Evolutionary conservation across 139 green algal species (phyloP), one percentile per base, ranked within the genome.

Genomic region (Auxenochlorella protothecoides): DNA sequence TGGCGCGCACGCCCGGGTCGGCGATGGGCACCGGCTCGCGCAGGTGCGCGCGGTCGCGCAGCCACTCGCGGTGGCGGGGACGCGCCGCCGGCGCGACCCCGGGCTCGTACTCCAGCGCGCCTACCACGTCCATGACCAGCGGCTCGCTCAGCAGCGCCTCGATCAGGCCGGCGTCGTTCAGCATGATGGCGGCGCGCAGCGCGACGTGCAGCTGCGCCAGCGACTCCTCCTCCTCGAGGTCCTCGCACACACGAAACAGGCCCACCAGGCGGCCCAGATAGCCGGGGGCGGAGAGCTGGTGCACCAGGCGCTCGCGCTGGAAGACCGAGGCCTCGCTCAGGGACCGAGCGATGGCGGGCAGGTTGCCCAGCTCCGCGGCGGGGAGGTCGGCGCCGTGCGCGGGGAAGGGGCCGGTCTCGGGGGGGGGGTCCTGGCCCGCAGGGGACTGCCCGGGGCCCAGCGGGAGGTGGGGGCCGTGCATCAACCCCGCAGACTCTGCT

Each of bases 31-130:
- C 86, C 52, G 97, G 89, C 86, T 97, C 89, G 55, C n/a, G n/a
- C 54, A 73, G 27, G 3, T 27, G 65, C 53, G 75, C 75, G 56
- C n/a, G 16, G 3, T 81, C 78, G 7, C 74, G 66, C 68, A 97
- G 76, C 65, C 90, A 94, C 6, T 88, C 66, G 27, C 94, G 75
- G 77, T 99, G 95, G 68, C 90, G 78, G 65, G 92, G 86, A 13
- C 75, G 75, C 52, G 76, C 66, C 9, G 70, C 59, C 3, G 68
- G 71, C 9, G 79, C 78, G 56, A 88, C 75, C 12, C 92, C 87
- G 14, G 92, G 90, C 76, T 97, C 90, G 68, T 97, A 95, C 86
- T 99, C 93, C 69, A 99, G 84, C 55, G 86, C 87, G 4, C 93
- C 94, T 11, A 98, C 78, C 7, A 97, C 81, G 65, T 94, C 89